Conservation (phyloP, 2,329 filamentous ascomycete genomes). For the Endothia cerciana region DNA sequence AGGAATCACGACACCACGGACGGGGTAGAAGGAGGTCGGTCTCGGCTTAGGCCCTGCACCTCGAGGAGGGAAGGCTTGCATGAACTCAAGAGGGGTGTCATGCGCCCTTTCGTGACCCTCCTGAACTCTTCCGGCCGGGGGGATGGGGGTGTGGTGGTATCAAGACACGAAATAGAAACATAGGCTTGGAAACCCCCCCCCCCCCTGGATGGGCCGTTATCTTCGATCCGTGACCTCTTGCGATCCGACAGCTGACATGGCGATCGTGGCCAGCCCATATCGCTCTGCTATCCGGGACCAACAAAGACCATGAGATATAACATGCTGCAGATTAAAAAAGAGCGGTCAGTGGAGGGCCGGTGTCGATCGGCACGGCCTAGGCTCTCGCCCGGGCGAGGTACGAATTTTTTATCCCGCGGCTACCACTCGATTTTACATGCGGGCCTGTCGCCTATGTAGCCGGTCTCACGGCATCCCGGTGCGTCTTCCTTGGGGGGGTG, state of each 20-base stretch:
- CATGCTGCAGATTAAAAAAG: background rate
- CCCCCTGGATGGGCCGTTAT: background rate
- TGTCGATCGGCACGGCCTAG: background rate
- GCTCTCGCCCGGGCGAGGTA: background rate
- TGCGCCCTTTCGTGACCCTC: background rate
- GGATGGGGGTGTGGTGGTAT: background rate
- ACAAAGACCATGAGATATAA: background rate
- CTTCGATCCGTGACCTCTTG: background rate
- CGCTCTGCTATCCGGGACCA: background rate
- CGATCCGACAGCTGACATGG: background rate
- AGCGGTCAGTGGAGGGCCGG: constrained; percentile 1
- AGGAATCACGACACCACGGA: background rate
- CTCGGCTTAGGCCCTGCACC: background rate
- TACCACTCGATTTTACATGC: background rate
- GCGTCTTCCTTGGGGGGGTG: too few relatives aligned
- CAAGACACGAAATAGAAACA: too few relatives aligned
- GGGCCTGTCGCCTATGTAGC: background rate
- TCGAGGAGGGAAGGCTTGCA: background rate
- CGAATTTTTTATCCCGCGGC: background rate
- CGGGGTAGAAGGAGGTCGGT: background rate
- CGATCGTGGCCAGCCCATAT: background rate
- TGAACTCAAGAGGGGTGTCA: constrained; percentile 7
- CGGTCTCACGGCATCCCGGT: background rate
- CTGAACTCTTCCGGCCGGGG: background rate
- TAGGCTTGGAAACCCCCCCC: too few relatives aligned